Evolutionary conservation across 495 filamentous ascomycete species (phyloP).

Genomic region (Alectoria sarmentosa): DNA sequence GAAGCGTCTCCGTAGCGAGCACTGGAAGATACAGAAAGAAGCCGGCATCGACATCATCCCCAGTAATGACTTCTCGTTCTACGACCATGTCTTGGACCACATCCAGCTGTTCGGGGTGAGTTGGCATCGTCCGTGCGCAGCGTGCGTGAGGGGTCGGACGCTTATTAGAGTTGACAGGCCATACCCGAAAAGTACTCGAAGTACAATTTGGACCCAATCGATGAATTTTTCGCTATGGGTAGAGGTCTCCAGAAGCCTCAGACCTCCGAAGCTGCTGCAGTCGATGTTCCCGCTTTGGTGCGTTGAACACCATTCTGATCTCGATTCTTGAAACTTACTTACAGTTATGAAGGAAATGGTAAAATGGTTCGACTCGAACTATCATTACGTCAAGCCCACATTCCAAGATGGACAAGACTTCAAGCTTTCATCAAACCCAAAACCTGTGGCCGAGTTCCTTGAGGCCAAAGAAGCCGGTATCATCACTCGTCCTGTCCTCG

Average conservation of each 20-base stretch:
- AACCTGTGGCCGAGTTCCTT: slow-evolving; percentile 87
- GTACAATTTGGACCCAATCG: slow-evolving; percentile 75
- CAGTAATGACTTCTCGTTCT: slow-evolving; percentile 98
- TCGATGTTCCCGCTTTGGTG: slow-evolving; percentile 85
- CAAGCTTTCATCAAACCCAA: slow-evolving; percentile 77
- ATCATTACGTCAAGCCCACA: slow-evolving; percentile 99
- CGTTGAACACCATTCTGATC: slow-evolving; percentile 22
- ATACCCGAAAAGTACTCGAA: slow-evolving; percentile 85
- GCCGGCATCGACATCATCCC: slow-evolving; percentile 95
- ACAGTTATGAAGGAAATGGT: slow-evolving; percentile 73
- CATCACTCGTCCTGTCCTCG: slow-evolving; percentile 82
- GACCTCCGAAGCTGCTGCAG: slow-evolving; percentile 49
- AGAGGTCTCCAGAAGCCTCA: slow-evolving; percentile 85
- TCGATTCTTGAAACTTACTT: slow-evolving; percentile 10
- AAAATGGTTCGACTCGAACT: slow-evolving; percentile 99
- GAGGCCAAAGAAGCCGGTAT: slow-evolving; percentile 97
- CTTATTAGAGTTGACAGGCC: slow-evolving; percentile 45
- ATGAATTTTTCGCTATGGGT: slow-evolving; percentile 99
- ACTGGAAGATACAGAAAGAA: slow-evolving; percentile 99
- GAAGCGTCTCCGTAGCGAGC: slow-evolving; percentile 88
- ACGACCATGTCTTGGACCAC: slow-evolving; percentile 97
- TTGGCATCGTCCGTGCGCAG: slow-evolving; percentile 18
- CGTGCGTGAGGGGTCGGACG: background rate
- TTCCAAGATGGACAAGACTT: slow-evolving; percentile 93
- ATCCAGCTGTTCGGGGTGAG: slow-evolving; percentile 96